phyloP scores from a whole-genome alignment of 306 rosid species.

The Gynostemma pentaphyllum region DNA sequence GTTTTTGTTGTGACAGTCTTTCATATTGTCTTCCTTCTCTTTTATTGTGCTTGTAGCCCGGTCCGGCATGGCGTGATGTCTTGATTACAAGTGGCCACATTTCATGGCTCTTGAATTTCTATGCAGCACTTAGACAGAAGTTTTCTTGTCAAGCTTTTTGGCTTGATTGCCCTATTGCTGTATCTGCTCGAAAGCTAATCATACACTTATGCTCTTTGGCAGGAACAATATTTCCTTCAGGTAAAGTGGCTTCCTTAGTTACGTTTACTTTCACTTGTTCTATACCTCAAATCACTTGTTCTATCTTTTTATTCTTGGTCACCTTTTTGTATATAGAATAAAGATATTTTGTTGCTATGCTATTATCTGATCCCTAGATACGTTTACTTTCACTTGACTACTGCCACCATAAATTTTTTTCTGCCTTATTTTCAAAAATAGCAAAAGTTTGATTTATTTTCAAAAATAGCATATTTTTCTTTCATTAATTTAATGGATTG shows the following conservation, averaged over 20 bases:
- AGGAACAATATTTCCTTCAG: slow-evolving; percentile 71
- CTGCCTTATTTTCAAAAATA: too few species aligned
- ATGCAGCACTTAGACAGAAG: slow-evolving; percentile 67
- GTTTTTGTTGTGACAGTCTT: background rate
- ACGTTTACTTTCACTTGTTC: too few species aligned
- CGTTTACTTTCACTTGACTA: background rate
- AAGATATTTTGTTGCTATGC: background rate
- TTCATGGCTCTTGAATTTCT: slow-evolving; percentile 83
- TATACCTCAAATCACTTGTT: slow-evolving; percentile 1
- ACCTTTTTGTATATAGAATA: background rate
- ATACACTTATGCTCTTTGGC: slow-evolving; percentile 81
- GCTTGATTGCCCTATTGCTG: slow-evolving; percentile 87
- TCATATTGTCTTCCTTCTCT: background rate
- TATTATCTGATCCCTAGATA: too few species aligned
- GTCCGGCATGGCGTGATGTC: slow-evolving; percentile 78
- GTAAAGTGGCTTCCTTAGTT: slow-evolving; percentile 32
- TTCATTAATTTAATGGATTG: too few species aligned
- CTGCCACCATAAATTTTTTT: too few species aligned
- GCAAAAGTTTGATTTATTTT: too few species aligned
- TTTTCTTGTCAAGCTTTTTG: slow-evolving; percentile 73
- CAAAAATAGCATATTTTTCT: too few species aligned
- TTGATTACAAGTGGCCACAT: slow-evolving; percentile 63
- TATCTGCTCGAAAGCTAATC: slow-evolving; percentile 77
- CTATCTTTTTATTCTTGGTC: slow-evolving; percentile 10
- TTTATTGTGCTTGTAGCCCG: slow-evolving; percentile 62